Base-by-base conservation (phyloP, 208 protist genomes). In the Leptomonas pyrrhocoris region DNA sequence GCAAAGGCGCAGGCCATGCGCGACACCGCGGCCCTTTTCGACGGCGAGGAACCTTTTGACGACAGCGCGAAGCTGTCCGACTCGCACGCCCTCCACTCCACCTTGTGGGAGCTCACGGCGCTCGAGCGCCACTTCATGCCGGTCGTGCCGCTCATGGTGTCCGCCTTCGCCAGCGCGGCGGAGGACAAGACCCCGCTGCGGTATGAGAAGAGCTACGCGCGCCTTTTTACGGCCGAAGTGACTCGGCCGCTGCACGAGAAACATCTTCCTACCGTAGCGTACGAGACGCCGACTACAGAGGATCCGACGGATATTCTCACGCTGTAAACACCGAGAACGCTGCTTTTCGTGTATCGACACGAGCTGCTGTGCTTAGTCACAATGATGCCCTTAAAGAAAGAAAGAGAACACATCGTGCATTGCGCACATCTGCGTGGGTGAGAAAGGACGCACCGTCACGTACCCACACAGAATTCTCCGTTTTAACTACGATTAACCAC, bases 71-170 rank as follows among this genome's bases (percentile, higher is more conserved):
- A 56, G 28, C 63, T 90, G 40, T 63, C 72, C 49, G 53, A 64
- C 23, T 85, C 86, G 31, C 74, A 88, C 58, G 93, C 93, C 1
- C 60, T 95, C 45, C 71, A 89, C 61, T 94, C 88, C 13, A 93
- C 91, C 9, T 67, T 96, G 56, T 97, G 93, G 93, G 93, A 97
- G 83, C 61, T 97, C 23, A 90, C 86, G 13, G 88, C 85, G 46
- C 79, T 97, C 38, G 87, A 95, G 77, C 70, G 81, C 27, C 93
- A 97, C 84, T 95, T 91, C 67, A 58, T 93, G 50, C 93, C 90
- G 4, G 77, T 79, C 4, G 86, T 97, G 11, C 89, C 90, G 45
- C 79, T 94, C 34, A 97, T 96, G 92, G 84, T 96, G 30, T 81
- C 83, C 8, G 85, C 89, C 1, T 96, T 93, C 59, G 56, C 79